Evolutionary conservation across 495 filamentous ascomycete genomes (phyloP).

Genomic region (Letharia columbiana): DNA sequence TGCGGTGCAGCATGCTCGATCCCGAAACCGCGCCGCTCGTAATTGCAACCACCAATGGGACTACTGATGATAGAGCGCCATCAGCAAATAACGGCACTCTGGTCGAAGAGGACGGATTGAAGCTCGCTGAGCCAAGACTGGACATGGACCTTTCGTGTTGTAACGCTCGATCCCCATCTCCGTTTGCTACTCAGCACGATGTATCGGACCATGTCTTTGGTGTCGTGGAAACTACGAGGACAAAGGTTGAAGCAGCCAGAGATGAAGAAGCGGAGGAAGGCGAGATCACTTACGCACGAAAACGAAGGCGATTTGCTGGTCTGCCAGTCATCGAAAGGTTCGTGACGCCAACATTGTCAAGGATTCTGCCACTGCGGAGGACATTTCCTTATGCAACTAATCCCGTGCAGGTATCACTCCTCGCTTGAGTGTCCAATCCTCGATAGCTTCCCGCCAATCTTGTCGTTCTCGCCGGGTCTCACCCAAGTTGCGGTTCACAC

Average conservation of each 20-base stretch:
- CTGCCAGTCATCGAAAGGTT: constrained; percentile 54
- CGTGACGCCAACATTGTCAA: constrained; percentile 23
- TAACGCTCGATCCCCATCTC: constrained; percentile 25
- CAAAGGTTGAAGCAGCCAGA: constrained; percentile 24
- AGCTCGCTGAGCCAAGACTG: constrained; percentile 34
- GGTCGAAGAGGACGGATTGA: constrained; percentile 24
- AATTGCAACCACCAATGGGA: constrained; percentile 21
- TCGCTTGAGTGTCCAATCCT: constrained; percentile 64
- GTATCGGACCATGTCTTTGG: constrained; percentile 52
- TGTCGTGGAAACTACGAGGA: constrained; percentile 42
- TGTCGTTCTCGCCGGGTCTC: constrained; percentile 35
- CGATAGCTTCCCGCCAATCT: constrained; percentile 72
- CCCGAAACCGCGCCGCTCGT: constrained; percentile 20
- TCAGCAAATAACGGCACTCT: constrained; percentile 9
- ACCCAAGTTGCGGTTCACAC: constrained; percentile 48
- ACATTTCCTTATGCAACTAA: constrained; percentile 8
- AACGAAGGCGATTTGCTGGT: constrained; percentile 32
- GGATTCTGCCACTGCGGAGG: not conserved
- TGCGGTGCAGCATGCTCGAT: constrained; percentile 48
- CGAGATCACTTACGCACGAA: constrained; percentile 27
- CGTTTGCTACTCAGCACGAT: constrained; percentile 22
- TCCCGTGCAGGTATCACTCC: constrained; percentile 44
- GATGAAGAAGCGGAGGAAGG: constrained; percentile 28
- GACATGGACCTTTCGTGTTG: constrained; percentile 53
- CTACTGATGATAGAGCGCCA: constrained; percentile 29